phyloP scores from a whole-genome alignment of 2,329 filamentous ascomycete genomes.

The Pyrenophora graminea region DNA sequence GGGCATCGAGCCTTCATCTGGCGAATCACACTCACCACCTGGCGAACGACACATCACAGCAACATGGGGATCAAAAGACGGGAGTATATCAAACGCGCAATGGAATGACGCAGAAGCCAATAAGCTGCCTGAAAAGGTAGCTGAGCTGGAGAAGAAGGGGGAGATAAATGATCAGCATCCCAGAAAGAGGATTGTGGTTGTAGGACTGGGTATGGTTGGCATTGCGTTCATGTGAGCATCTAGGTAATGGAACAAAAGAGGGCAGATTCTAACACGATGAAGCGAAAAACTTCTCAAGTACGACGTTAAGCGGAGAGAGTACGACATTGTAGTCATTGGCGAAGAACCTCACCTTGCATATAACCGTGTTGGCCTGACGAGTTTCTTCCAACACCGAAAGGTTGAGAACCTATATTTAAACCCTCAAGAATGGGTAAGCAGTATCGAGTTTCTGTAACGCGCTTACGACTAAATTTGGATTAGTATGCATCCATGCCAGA shows the following conservation, averaged over 20 bases:
- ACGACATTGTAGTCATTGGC: slow-evolving; percentile 81
- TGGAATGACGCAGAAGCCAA: slow-evolving; percentile 55
- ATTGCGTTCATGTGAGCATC: slow-evolving; percentile 79
- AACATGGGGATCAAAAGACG: slow-evolving; percentile 34
- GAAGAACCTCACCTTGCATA: slow-evolving; percentile 88
- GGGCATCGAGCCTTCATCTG: slow-evolving; percentile 40
- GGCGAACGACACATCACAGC: slow-evolving; percentile 26
- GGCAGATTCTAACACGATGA: slow-evolving; percentile 6
- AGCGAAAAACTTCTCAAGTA: slow-evolving; percentile 90
- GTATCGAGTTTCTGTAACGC: background rate
- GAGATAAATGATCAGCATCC: slow-evolving; percentile 33
- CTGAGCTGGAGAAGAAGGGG: slow-evolving; percentile 28
- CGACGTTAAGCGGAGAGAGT: slow-evolving; percentile 74
- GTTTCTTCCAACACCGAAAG: slow-evolving; percentile 83
- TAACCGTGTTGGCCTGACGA: slow-evolving; percentile 86
- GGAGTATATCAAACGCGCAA: slow-evolving; percentile 50
- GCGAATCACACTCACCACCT: slow-evolving; percentile 37
- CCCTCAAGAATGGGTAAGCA: slow-evolving; percentile 73
- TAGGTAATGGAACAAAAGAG: background rate
- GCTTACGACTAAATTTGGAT: slow-evolving; percentile 3
- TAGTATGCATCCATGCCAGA: slow-evolving; percentile 70
- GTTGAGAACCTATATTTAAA: slow-evolving; percentile 90
- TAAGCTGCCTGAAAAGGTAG: slow-evolving; percentile 50
- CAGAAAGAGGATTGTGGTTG: slow-evolving; percentile 75
- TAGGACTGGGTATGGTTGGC: slow-evolving; percentile 90